A percentile compares a stretch with the other conserved stretches of the same genome.
phyloP scores from a whole-genome alignment of 2,329 filamentous ascomycete species.

The Clathrospora elynae region DNA sequence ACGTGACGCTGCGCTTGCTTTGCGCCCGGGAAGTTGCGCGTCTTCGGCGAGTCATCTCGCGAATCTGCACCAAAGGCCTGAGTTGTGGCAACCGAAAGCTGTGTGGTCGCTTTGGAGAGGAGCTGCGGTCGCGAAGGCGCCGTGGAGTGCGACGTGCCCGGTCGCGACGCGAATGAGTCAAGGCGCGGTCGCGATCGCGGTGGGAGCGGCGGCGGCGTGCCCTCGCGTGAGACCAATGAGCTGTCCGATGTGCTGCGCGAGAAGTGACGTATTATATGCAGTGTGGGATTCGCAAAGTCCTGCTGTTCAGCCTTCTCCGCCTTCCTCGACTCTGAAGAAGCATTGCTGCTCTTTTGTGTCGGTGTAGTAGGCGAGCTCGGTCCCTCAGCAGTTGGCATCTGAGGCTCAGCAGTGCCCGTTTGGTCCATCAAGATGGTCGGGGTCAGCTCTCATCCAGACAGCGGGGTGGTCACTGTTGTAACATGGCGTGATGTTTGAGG shows the following conservation, averaged over 20 bases:
- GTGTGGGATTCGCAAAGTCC: slow-evolving; percentile 43
- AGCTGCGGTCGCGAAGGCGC: slow-evolving; percentile 51
- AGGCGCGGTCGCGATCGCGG: slow-evolving; percentile 56
- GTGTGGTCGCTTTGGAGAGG: slow-evolving; percentile 76
- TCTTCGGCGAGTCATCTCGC: slow-evolving; percentile 40
- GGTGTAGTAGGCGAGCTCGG: slow-evolving; percentile 37
- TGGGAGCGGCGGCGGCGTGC: slow-evolving; percentile 62
- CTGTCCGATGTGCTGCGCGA: slow-evolving; percentile 36
- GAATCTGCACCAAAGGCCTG: slow-evolving; percentile 68
- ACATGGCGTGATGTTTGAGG: slow-evolving; percentile 10
- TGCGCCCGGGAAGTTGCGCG: slow-evolving; percentile 48
- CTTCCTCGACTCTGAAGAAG: slow-evolving; percentile 18
- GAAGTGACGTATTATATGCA: slow-evolving; percentile 38
- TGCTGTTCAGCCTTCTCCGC: slow-evolving; percentile 32
- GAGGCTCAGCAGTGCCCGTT: slow-evolving; percentile 34
- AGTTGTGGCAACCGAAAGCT: slow-evolving; percentile 79
- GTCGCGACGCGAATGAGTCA: slow-evolving; percentile 41
- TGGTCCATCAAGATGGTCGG: slow-evolving; percentile 34
- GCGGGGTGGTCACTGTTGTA: slow-evolving; percentile 6
- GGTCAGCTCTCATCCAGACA: slow-evolving; percentile 27
- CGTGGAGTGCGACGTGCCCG: slow-evolving; percentile 51
- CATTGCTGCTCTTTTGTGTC: slow-evolving; percentile 46
- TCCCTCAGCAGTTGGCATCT: slow-evolving; percentile 20
- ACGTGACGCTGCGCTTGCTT: slow-evolving; percentile 50
- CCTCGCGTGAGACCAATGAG: slow-evolving; percentile 48